Conservation (phyloP, 2,329 filamentous ascomycete species). For the Aspergillus sp. region DNA sequence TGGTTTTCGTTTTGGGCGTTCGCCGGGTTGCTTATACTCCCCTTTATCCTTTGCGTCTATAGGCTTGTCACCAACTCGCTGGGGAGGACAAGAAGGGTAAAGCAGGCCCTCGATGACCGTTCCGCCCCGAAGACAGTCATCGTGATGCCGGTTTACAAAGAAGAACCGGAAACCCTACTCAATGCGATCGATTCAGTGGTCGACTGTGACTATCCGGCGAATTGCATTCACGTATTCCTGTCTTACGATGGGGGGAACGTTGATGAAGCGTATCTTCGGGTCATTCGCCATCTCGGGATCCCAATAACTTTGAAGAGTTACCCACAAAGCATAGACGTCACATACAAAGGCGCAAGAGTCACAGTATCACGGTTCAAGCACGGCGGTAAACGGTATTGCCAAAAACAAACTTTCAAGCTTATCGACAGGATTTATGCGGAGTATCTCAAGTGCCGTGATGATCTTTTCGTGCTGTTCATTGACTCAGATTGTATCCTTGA, state of each 20-base stretch:
- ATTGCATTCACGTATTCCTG: slow-evolving; percentile 88
- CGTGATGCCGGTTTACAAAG: slow-evolving; percentile 95
- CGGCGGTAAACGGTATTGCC: slow-evolving; percentile 86
- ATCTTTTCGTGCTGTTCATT: slow-evolving; percentile 92
- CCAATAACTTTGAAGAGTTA: slow-evolving; percentile 63
- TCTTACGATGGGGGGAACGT: slow-evolving; percentile 89
- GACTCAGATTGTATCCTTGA: slow-evolving; percentile 96
- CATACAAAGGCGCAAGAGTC: slow-evolving; percentile 71
- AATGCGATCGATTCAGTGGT: slow-evolving; percentile 86
- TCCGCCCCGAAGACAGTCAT: slow-evolving; percentile 91
- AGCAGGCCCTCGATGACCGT: slow-evolving; percentile 71
- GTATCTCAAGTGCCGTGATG: slow-evolving; percentile 79
- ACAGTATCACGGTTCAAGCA: slow-evolving; percentile 89
- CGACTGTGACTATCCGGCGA: slow-evolving; percentile 84
- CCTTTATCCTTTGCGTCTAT: slow-evolving; percentile 90
- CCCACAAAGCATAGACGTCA: slow-evolving; percentile 82
- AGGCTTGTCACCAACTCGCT: slow-evolving; percentile 81
- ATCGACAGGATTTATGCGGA: slow-evolving; percentile 87
- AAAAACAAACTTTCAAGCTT: slow-evolving; percentile 85
- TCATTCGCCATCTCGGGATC: slow-evolving; percentile 76
- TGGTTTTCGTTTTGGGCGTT: slow-evolving; percentile 97
- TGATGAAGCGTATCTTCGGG: slow-evolving; percentile 80
- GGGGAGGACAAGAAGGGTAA: slow-evolving; percentile 71
- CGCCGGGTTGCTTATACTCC: slow-evolving; percentile 71
- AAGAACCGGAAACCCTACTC: slow-evolving; percentile 73